phyloP scores from a whole-genome alignment of 768 basidiomycete species.

The Melanogaster broomeanus region DNA sequence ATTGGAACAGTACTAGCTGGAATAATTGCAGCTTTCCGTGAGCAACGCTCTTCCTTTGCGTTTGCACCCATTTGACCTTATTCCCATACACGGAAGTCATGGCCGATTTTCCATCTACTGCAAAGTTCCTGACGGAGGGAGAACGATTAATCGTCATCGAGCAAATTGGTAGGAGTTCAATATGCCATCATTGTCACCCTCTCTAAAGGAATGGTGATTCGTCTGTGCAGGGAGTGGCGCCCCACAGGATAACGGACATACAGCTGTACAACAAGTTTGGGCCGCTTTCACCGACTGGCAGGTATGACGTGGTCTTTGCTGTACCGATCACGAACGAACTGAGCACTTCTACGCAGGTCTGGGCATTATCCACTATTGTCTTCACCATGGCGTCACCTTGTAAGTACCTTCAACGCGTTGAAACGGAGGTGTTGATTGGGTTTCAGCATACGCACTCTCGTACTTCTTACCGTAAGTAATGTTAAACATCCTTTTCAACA shows the following conservation, averaged over 20 bases:
- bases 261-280: conserved; percentile 51
- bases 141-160: conserved; percentile 58
- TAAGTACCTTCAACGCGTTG: conserved; percentile 33
- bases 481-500: background rate
- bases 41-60: conserved; percentile 4
- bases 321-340: too few relatives aligned
- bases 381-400: conserved; percentile 58
- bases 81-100: conserved; percentile 41
- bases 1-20: conserved; percentile 58
- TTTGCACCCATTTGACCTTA: background rate
- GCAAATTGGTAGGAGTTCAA: conserved; percentile 48
- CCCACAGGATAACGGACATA: conserved; percentile 58
- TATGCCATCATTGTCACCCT: background rate
- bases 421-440: background rate
- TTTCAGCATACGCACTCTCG: conserved; percentile 61
- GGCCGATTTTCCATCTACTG: conserved; percentile 60
- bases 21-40: conserved; percentile 49
- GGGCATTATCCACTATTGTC: conserved; percentile 39
- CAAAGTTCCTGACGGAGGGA: too few relatives aligned
- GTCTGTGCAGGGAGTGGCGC: conserved; percentile 61
- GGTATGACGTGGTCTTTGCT: too few relatives aligned
- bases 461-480: conserved; percentile 63
- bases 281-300: conserved; percentile 62
- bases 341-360: background rate
- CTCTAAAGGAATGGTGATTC: conserved; percentile 29